phyloP scores from a whole-genome alignment of 192 early-diverging fungal genomes.

The Umbelopsis ramanniana region DNA sequence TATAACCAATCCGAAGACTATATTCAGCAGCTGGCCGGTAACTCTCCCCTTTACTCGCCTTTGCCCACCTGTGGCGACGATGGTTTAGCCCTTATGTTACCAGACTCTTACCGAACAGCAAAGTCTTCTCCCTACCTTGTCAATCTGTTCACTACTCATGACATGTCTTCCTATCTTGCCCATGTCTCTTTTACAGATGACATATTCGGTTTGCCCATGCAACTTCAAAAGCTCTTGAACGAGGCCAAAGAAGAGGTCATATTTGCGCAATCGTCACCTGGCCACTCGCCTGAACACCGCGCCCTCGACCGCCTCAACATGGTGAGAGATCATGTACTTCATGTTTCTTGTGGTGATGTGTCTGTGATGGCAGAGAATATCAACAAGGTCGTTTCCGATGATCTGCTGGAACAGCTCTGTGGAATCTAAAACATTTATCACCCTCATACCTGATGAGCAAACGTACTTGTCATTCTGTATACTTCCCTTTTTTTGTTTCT shows the following conservation, averaged over 20 bases:
- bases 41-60: background rate
- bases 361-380: slow-evolving; percentile 8
- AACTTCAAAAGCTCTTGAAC: slow-evolving; percentile 33
- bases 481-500: background rate
- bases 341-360: slow-evolving; percentile 9
- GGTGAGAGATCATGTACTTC: slow-evolving; percentile 12
- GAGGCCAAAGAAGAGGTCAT: slow-evolving; percentile 44
- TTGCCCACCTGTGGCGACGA: slow-evolving; percentile 11
- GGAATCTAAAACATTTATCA: background rate
- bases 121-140: slow-evolving; percentile 29
- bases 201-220: slow-evolving; percentile 42
- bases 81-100: background rate
- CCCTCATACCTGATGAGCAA: background rate
- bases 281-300: background rate
- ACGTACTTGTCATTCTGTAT: background rate
- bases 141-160: slow-evolving; percentile 38
- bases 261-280: slow-evolving; percentile 18
- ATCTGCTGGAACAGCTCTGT: slow-evolving; percentile 20
- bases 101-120: background rate
- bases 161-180: slow-evolving; percentile 42
- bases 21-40: background rate
- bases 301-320: background rate
- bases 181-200: slow-evolving; percentile 44
- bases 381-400: slow-evolving; percentile 4
- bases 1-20: slow-evolving; percentile 7